These are phyloP conservation scores for Bipolaris zeicola DNA, from an alignment of 2,329 filamentous ascomycete genomes.

Conservation along the genomic window DNA sequence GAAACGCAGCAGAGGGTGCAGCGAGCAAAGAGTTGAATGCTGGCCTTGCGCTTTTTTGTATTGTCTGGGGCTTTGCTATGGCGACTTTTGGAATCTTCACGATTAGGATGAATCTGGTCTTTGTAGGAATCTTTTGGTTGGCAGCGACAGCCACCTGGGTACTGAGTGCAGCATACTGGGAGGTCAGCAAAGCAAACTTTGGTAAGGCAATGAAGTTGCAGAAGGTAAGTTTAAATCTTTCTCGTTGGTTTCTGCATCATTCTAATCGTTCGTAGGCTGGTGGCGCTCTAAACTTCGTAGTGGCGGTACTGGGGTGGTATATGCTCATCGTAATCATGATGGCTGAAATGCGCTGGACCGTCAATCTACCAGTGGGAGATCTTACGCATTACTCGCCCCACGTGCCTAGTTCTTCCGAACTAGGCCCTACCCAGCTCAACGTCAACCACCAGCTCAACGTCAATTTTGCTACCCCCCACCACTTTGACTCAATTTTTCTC, in stretches of 20 bases:
- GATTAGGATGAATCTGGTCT: constrained; percentile 57
- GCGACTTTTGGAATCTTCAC: constrained; percentile 60
- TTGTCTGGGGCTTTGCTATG: constrained; percentile 61
- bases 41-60: constrained; percentile 56
- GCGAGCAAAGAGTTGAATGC: constrained; percentile 56
- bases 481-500: no score
- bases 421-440: no score
- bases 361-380: constrained; percentile 59
- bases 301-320: constrained; percentile 58
- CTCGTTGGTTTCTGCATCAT: neutral
- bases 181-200: constrained; percentile 53
- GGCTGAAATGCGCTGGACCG: constrained; percentile 58
- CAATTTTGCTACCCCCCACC: no score
- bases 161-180: constrained; percentile 58
- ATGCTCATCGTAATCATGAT: constrained; percentile 61
- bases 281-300: constrained; percentile 52
- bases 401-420: no score
- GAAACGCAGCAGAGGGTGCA: constrained; percentile 52
- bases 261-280: constrained; percentile 35
- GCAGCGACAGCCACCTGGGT: constrained; percentile 55
- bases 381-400: constrained; percentile 58
- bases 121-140: constrained; percentile 57
- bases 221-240: constrained; percentile 46
- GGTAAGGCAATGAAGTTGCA: constrained; percentile 52
- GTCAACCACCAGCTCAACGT: no score